Conservation (phyloP, 345 rosid genomes). For the Citrus hindsii region DNA sequence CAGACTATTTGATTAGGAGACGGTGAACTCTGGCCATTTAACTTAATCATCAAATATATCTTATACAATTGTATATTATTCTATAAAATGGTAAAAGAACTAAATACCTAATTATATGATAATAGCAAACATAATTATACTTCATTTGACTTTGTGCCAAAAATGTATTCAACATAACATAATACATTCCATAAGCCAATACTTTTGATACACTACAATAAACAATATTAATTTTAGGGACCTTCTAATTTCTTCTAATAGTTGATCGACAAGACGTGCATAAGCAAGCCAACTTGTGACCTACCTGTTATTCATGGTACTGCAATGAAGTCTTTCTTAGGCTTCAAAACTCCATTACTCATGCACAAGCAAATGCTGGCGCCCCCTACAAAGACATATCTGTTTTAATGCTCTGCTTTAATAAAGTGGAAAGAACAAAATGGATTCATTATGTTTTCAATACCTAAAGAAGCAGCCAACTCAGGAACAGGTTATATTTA, state of each 20-base stretch:
- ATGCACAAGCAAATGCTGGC: neutral
- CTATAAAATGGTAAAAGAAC: neutral
- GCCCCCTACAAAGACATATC: neutral
- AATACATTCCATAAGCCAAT: neutral
- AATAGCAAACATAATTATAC: neutral
- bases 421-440: neutral
- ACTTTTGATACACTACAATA: neutral
- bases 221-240: neutral
- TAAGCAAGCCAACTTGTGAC: neutral
- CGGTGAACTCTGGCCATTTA: neutral
- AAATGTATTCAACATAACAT: neutral
- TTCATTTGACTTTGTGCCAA: neutral
- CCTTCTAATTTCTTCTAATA: neutral
- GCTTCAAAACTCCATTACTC: neutral
- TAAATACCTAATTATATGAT: too few species aligned
- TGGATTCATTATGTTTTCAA: neutral
- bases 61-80: neutral
- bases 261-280: neutral
- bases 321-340: neutral
- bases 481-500: constrained; percentile 19
- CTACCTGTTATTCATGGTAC: neutral
- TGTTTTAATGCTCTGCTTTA: constrained; percentile 21
- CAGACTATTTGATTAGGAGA: too few species aligned
- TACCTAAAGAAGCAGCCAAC: neutral
- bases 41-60: neutral